Base-by-base conservation (phyloP, 1,284 basidiomycete genomes). In the Moesziomyces sp. region DNA sequence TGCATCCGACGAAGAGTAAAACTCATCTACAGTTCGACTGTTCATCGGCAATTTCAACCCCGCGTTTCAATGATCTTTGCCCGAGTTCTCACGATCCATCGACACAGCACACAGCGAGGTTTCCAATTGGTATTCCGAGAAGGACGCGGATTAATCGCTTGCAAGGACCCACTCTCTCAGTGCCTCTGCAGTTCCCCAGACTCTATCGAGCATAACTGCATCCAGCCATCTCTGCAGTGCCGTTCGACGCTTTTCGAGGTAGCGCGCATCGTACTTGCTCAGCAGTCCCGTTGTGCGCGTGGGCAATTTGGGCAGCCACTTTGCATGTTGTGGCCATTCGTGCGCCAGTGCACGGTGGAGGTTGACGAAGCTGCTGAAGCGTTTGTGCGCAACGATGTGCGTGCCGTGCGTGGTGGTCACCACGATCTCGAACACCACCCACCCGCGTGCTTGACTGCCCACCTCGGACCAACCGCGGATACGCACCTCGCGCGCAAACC, bases 401-500 rank as follows among this genome's bases (percentile, higher is more conserved):
- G 74, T 74, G 14, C 74, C 76, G 52, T 72, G 76, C 14, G 59
- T 64, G 18, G 77, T 75, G 24, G 64, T 52, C 40, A 83, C 62
- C 10, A 60, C 52, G 7, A 83, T 62, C 19, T 80, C 77, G 43
- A 70, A 83, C 13, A 77, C 77, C 19, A 82, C 76, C 73, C 72
- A 83, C 3, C 81, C 81, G 16, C 77, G 61, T 3, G 70, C 72
- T 40, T 67, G 64, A 0, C 61, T 58, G 42, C 81, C 81, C 19
- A 83, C 71, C 21, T 73, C 58, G 43, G 61, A 79, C 78, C 80
- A 83, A 11, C 79, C 77, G 0, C 78, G 65, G 21, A 83, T 74
- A 0, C 61, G 51, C 2, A 79, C 72, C 21, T 79, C 74, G 45
- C 74, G 51, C 5, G 77, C 72, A 55, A 80, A 80, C 10, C 57